Evolutionary conservation across 345 rosid species (phyloP), one percentile per base, ranked within the genome.

Genomic region (Bruguiera parviflora): DNA sequence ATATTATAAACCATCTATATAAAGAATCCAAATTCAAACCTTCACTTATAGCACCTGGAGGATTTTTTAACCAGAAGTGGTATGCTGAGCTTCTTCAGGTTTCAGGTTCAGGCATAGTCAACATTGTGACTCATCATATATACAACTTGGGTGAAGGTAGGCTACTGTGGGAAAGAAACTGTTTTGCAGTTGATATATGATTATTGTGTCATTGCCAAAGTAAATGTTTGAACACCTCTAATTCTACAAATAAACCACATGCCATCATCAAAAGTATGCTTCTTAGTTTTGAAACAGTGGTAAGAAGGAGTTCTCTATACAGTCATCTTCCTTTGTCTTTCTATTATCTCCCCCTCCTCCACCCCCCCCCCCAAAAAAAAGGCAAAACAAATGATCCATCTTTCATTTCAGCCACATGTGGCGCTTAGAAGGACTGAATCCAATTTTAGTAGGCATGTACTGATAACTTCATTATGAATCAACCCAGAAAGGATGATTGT

Each of bases 61-160:
- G 99, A 35, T 95, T 95, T 83, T 95, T 83, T 72, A 84, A 92
- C 15, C 68, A 57, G 69, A 55, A 72, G 56, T 95, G 99, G 99
- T 95, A 73, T 71, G 72, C 88, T 19, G 82, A 85, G 83, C 80
- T 92, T 76, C 96, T 95, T 70, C 80, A 82, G 74, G 77, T 84
- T 77, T 86, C 99, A 20, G 99, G 99, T 66, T 73, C 86, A 0
- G 77, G 82, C 35, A 82, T 81, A 46, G 68, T 95, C 43, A 78
- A 92, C 65, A 74, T 53, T 1, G 67, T 95, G 84, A 87, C 96
- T 71, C 98, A 92, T 81, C 99, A 95, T 76, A 87, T 95, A 71
- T 95, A 95, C 89, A 95, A 95, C 81, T 84, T 95, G 51, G 99
- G 99, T 73, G 64, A 86, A 85, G 99, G 99, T 92, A 8, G 19